These are phyloP conservation scores for Lecanicillium sp. DNA, from an alignment of 2,329 filamentous ascomycete species.

Conservation along the genomic window DNA sequence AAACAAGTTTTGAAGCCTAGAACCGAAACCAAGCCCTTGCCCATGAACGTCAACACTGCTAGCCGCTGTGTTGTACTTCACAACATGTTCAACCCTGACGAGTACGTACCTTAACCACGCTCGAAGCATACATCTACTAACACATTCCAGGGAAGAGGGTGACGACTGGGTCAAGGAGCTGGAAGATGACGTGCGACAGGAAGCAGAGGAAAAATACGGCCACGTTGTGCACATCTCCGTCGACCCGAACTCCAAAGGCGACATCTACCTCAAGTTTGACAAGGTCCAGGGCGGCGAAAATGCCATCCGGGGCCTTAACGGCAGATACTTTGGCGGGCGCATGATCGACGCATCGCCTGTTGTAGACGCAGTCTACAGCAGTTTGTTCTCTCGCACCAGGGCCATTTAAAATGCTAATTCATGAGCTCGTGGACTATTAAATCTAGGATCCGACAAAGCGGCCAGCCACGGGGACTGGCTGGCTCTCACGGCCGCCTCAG, in stretches of 20 bases:
- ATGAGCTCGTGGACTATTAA: constrained; percentile 6
- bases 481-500: background rate
- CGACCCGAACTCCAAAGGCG: constrained; percentile 88
- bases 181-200: constrained; percentile 84
- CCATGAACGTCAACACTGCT: constrained; percentile 83
- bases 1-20: constrained; percentile 70
- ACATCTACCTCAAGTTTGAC: constrained; percentile 98
- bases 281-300: constrained; percentile 92
- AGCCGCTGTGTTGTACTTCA: constrained; percentile 90
- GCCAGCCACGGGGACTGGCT: background rate
- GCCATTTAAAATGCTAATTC: constrained; percentile 55
- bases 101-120: constrained; percentile 59
- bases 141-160: constrained; percentile 65
- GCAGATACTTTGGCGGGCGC: constrained; percentile 87
- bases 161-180: constrained; percentile 88
- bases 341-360: constrained; percentile 93
- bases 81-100: constrained; percentile 88
- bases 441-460: constrained; percentile 8
- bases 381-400: constrained; percentile 82
- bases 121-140: constrained; percentile 25
- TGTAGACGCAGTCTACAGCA: constrained; percentile 98
- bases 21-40: constrained; percentile 70
- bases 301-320: constrained; percentile 95
- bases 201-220: constrained; percentile 94
- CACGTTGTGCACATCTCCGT: constrained; percentile 95